These are phyloP conservation scores for Emmonsiellopsis sp. DNA, from an alignment of 2,329 filamentous ascomycete genomes.

Conservation along the genomic window DNA sequence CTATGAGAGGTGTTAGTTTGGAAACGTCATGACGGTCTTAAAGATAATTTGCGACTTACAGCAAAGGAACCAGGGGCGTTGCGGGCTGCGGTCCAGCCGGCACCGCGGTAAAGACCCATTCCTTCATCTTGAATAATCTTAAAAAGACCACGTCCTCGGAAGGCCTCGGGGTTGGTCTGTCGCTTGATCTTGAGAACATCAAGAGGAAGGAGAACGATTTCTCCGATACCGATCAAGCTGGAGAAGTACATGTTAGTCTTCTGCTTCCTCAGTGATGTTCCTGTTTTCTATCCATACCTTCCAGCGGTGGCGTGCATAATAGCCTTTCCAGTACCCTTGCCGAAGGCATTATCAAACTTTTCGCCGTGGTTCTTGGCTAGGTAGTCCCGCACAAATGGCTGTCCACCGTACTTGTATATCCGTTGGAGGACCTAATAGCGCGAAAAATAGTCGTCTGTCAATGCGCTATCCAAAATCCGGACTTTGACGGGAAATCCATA, in stretches of 20 bases:
- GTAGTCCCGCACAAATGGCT: constrained; percentile 90
- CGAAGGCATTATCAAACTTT: constrained; percentile 81
- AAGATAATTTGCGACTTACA: constrained; percentile 44
- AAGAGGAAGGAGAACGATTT: constrained; percentile 88
- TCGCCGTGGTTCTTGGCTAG: constrained; percentile 69
- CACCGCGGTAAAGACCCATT: constrained; percentile 89
- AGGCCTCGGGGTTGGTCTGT: constrained; percentile 97
- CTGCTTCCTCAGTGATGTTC: neutral
- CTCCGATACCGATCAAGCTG: constrained; percentile 90
- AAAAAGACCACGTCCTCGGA: constrained; percentile 84
- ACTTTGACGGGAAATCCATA: constrained; percentile 24
- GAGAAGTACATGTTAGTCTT: constrained; percentile 8
- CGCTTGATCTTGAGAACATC: constrained; percentile 99
- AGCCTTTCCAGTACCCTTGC: constrained; percentile 94
- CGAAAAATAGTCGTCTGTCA: constrained; percentile 4
- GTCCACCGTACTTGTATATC: constrained; percentile 97
- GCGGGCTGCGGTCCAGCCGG: constrained; percentile 93
- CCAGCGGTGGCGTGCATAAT: constrained; percentile 96
- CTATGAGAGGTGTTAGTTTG: constrained; percentile 35
- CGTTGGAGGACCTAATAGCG: constrained; percentile 65
- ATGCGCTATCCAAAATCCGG: neutral
- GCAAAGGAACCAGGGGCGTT: constrained; percentile 97
- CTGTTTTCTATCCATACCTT: constrained; percentile 46
- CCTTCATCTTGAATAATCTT: constrained; percentile 89
- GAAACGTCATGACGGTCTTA: neutral